Conservation (phyloP, 192 early-diverging fungal genomes). For the Coemansia sp. region DNA sequence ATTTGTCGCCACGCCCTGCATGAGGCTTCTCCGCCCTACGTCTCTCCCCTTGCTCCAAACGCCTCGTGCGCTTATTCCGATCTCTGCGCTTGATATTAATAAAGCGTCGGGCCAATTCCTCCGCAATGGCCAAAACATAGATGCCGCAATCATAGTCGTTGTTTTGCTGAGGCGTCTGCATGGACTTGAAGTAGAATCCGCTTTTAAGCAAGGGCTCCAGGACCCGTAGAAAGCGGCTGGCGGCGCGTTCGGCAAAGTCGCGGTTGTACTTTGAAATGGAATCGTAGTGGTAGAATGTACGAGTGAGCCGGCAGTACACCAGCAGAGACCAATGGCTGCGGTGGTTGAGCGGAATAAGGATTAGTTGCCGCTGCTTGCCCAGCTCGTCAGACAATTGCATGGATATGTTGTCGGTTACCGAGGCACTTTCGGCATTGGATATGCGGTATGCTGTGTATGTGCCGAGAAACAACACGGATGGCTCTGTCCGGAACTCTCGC, state of each 20-base stretch:
- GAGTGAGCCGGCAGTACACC: conserved; percentile 49
- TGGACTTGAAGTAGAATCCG: conserved; percentile 53
- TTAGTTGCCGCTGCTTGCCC: conserved; percentile 25
- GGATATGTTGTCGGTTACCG: conserved; percentile 44
- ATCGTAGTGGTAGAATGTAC: conserved; percentile 54
- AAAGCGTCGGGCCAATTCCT: conserved; percentile 46
- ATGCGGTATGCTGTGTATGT: conserved; percentile 55
- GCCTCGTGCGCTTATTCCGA: background rate
- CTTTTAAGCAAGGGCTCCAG: conserved; percentile 39
- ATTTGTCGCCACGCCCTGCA: background rate
- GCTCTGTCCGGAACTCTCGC: conserved; percentile 38
- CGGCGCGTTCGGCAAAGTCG: conserved; percentile 50
- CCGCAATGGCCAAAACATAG: conserved; percentile 50
- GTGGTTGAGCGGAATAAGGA: conserved; percentile 51
- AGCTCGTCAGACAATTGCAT: conserved; percentile 39
- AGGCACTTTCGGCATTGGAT: conserved; percentile 41
- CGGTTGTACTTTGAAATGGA: conserved; percentile 48
- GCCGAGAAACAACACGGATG: conserved; percentile 42
- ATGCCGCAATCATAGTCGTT: conserved; percentile 53
- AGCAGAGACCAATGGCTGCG: conserved; percentile 51
- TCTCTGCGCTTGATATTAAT: conserved; percentile 33
- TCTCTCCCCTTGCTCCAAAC: background rate
- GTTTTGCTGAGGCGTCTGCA: conserved; percentile 56
- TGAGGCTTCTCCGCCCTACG: conserved; percentile 1
- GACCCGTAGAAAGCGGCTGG: conserved; percentile 38